Base-by-base conservation (phyloP, 2,329 filamentous ascomycete species). In the Coleophoma cylindrospora region DNA sequence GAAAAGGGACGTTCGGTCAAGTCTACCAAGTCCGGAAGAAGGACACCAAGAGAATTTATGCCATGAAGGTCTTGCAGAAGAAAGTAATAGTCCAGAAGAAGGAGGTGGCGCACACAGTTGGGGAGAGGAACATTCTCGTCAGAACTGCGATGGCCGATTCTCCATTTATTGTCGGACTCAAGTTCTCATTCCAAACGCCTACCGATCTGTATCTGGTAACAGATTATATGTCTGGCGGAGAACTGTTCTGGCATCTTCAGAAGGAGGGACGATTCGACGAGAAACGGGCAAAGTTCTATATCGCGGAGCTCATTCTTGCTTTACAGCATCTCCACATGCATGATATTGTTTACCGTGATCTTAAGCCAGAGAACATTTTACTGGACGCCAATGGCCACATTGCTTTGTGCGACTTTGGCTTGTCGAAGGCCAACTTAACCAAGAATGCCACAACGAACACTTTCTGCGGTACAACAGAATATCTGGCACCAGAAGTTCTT, bases 61-160 rank as follows among this genome's bases (percentile, higher is more conserved):
- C 94, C 54, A 99, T 99, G 94, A 99, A 99, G 70, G 92, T 99
- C 2, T 75, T 99, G 33, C 96, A 94, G 46, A 99, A 99, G 78
- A 99, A 99, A 76, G 94, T 99, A 48, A 99, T 99, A 63, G 94
- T 99, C 22, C 94, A 99, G 72, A 99, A 99, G 81, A 99, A 99
- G 71, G 94, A 99, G 69, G 91, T 99, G 45, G 91, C 92, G 14
- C 94, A 99, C 67, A 99, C 94, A 0, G 85, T 99, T 36, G 94
- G 94, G 58, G 94, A 99, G 71, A 83, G 94, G 53, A 99, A 99
- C 66, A 99, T 99, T 58, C 77, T 99, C 44, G 94, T 99, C 38
- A 87, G 94, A 57, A 99, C 94, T 4, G 94, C 94, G 27, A 97
- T 89, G 71, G 86, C 92, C 1, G 91, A 97, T 57, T 99, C 94